Percentiles rank a stretch among this genome's conserved stretches.
Conservation (phyloP, 768 basidiomycete genomes). For the Termitomyces sp. region DNA sequence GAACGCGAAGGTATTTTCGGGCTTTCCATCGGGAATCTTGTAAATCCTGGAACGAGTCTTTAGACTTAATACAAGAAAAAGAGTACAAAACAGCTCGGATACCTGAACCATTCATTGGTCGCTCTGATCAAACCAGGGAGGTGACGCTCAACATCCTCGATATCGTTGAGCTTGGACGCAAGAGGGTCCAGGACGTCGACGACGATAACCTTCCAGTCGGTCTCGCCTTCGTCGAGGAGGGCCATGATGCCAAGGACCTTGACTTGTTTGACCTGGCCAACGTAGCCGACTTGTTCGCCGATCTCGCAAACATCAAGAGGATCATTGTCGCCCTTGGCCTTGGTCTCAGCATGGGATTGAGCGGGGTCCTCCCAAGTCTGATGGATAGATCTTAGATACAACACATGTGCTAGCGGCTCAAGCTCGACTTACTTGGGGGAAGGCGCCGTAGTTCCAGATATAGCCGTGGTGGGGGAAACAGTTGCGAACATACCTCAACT, state of each 20-base stretch:
- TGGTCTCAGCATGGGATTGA: slow-evolving; percentile 88
- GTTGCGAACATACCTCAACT: slow-evolving; percentile 95
- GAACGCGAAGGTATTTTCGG: slow-evolving; percentile 98
- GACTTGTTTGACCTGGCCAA: slow-evolving; percentile 98
- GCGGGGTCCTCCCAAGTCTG: slow-evolving; percentile 98
- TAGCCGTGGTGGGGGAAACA: slow-evolving; percentile 99
- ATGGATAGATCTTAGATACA: slow-evolving; percentile 2
- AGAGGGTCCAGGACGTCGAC: slow-evolving; percentile 95
- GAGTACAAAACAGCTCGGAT: slow-evolving; percentile 11
- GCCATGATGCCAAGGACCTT: slow-evolving; percentile 99
- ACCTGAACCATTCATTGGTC: slow-evolving; percentile 99
- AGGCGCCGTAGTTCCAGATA: slow-evolving; percentile 99
- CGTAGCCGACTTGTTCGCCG: slow-evolving; percentile 96
- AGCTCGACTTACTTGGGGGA: slow-evolving; percentile 75
- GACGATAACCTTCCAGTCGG: slow-evolving; percentile 99
- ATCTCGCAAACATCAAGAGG: slow-evolving; percentile 99
- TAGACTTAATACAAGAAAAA: background rate
- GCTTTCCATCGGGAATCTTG: slow-evolving; percentile 95
- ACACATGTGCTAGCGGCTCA: background rate
- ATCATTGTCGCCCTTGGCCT: slow-evolving; percentile 98
- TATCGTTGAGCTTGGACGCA: slow-evolving; percentile 94
- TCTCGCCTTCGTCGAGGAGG: slow-evolving; percentile 97
- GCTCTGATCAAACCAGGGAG: slow-evolving; percentile 95
- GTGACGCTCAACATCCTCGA: slow-evolving; percentile 98
- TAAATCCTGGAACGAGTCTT: slow-evolving; percentile 60